Base-by-base conservation (phyloP, 148 eudicot genomes). In the Rhododendron ferrugineum region DNA sequence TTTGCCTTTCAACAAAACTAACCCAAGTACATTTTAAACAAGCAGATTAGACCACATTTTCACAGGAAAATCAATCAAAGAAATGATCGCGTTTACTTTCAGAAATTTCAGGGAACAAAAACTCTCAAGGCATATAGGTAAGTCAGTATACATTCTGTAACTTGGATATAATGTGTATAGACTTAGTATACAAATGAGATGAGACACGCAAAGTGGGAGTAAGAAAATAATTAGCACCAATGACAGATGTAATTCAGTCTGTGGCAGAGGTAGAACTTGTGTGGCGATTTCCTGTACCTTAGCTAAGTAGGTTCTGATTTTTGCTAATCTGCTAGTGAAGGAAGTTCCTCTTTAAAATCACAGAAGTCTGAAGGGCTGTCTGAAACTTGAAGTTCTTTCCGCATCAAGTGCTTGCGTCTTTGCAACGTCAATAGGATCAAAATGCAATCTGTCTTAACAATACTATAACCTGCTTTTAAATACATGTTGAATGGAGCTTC, bases 371-470 rank as follows among this genome's bases (percentile, higher is more conserved):
- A 78, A 80, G 44, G 62, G 84, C 49, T 82, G n/a, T 88, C 80
- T 74, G 85, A 79, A 23, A 75, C 37, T 23, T 92, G 92, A 90
- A 94, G 96, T 83, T 91, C 89, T 90, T 97, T 93, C 81, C 95
- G 76, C 99, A 97, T 97, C 89, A 97, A 91, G 87, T 94, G 93
- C 87, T 94, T 97, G 83, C 98, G 94, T 86, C 98, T 92, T 86
- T 94, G 99, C 81, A 97, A 85, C 30, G 88, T 90, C 82, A 97
- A 90, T 26, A 92, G 90, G 85, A 93, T 85, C 84, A 95, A 85
- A 60, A 94, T 84, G 90, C 91, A 92, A 84, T 97, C 99, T 50
- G 99, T 97, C 89, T 95, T 88, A 62, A 92, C 86, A 86, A 97
- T 79, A 30, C 83, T 90, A 87, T 97, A 97, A 36, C 99, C 98